Percentiles rank a stretch among this genome's conserved stretches.
Evolutionary conservation across 768 basidiomycete species (phyloP).

Genomic region (Neoboletus brunneissimus): DNA sequence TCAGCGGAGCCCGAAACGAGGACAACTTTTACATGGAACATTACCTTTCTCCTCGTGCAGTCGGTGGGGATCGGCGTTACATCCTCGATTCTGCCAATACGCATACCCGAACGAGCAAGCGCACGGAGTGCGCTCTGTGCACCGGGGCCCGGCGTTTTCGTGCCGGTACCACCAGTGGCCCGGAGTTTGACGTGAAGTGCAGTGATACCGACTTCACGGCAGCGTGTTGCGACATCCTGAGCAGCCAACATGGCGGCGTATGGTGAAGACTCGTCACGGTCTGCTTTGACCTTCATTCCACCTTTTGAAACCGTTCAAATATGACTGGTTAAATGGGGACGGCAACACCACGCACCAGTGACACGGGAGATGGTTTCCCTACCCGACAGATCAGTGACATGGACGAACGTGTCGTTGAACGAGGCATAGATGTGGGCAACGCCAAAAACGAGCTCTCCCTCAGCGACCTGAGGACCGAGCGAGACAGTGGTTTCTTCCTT

Average conservation of each 20-base stretch:
- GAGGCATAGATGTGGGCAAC: constrained; percentile 99
- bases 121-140: constrained; percentile 98
- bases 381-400: constrained; percentile 97
- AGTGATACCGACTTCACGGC: constrained; percentile 98
- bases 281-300: constrained; percentile 99
- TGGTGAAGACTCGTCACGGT: constrained; percentile 98
- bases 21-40: constrained; percentile 11
- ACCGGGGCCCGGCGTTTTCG: constrained; percentile 98
- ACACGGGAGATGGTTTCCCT: constrained; percentile 99
- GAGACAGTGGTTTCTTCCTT: constrained; percentile 83
- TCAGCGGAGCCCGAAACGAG: background rate
- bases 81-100: constrained; percentile 97
- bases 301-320: constrained; percentile 42
- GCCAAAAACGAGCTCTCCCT: constrained; percentile 96
- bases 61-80: constrained; percentile 98
- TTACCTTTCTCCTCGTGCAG: constrained; percentile 93
- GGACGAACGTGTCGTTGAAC: constrained; percentile 99
- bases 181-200: constrained; percentile 99
- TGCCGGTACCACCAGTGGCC: constrained; percentile 96
- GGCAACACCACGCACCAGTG: constrained; percentile 60
- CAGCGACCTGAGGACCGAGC: constrained; percentile 93
- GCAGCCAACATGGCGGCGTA: constrained; percentile 98
- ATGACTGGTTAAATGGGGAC: background rate
- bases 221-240: constrained; percentile 93
- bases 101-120: constrained; percentile 96